These are phyloP conservation scores for Boletus rubescentipes DNA, from an alignment of 768 basidiomycete genomes.

Conservation along the genomic window DNA sequence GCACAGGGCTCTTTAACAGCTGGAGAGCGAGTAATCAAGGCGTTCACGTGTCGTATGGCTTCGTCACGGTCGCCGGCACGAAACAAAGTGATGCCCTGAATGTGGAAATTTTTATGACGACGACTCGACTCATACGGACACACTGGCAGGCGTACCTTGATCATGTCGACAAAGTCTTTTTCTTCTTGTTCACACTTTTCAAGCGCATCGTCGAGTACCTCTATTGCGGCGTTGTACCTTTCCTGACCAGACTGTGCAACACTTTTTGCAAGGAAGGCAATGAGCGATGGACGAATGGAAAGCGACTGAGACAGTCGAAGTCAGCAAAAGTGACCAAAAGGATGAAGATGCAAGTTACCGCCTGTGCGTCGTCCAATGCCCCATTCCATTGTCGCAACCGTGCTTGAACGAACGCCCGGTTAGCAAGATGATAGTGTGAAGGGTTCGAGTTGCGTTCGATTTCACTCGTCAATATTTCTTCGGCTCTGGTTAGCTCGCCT, in stretches of 20 bases:
- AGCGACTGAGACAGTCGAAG: slow-evolving; percentile 6
- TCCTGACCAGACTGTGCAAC: background rate
- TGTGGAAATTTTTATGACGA: background rate
- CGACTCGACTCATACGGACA: background rate
- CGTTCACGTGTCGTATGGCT: background rate
- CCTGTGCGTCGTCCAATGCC: slow-evolving; percentile 14
- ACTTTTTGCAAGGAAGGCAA: slow-evolving; percentile 9
- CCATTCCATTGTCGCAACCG: slow-evolving; percentile 5
- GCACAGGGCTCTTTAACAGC: background rate
- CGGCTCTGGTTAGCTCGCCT: slow-evolving; percentile 4
- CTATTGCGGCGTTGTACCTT: background rate
- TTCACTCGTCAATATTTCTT: slow-evolving; percentile 16
- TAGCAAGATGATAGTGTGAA: slow-evolving; percentile 6
- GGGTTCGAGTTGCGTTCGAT: background rate
- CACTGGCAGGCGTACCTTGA: slow-evolving; percentile 14
- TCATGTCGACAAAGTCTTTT: slow-evolving; percentile 1
- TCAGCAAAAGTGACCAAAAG: background rate
- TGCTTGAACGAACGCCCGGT: slow-evolving; percentile 15
- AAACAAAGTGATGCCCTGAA: slow-evolving; percentile 14
- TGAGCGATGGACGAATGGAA: background rate
- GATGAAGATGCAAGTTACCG: background rate
- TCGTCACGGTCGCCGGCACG: background rate
- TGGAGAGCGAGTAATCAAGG: slow-evolving; percentile 1
- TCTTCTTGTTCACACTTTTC: background rate
- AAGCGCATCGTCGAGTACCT: background rate